Base-by-base conservation (phyloP, 2,329 filamentous ascomycete genomes). In the Pseudopyricularia cyperi region DNA sequence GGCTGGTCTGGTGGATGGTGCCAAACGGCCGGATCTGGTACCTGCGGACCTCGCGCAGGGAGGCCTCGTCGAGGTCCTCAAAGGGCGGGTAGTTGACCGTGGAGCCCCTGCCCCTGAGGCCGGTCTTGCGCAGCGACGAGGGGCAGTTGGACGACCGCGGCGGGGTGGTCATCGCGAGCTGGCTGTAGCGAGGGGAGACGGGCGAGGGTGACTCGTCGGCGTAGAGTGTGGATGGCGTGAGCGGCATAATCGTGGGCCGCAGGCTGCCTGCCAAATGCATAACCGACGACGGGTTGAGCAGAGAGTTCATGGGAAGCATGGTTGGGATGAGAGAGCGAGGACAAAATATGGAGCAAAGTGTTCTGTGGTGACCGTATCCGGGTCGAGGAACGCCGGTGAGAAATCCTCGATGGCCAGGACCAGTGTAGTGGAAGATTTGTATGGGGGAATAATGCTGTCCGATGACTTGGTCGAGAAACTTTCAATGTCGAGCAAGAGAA, bases 41-140 rank as follows among this genome's bases (percentile, higher is more conserved):
- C 37, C 70, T 71, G 37, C 70, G 68, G 55, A 93, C 77, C 56
- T 83, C 73, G 14, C 69, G 67, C 9, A 74, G 67, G 15, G 85
- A 71, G 22, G 70, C 63, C 24, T 76, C 72, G 56, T 85, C 77
- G 32, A 84, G 66, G 47, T 75, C 71, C 62, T 95, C 87, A 62
- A 80, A 83, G 1, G 90, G 87, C 17, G 76, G 77, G 62, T 84
- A 95, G 62, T 84, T 83, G 58, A 94, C 73, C 28, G 76, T 69
- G 37, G 12, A 42, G 19, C 37, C 37, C 9, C 37, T 42, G 3
- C 85, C 87, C 56, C 81, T 80, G 32, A 79, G 71, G 35, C 61
- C 57, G 55, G 60, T 60, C 46, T 62, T 60, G 28, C 34, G 39
- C 32, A 52, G 12, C n/a, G 33, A 37, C 14, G 34, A 15, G 17